A percentile compares a stretch with the other conserved stretches of the same genome.
Conservation (phyloP, 169 alveolate genomes). For the Perkinsus chesapeaki region DNA sequence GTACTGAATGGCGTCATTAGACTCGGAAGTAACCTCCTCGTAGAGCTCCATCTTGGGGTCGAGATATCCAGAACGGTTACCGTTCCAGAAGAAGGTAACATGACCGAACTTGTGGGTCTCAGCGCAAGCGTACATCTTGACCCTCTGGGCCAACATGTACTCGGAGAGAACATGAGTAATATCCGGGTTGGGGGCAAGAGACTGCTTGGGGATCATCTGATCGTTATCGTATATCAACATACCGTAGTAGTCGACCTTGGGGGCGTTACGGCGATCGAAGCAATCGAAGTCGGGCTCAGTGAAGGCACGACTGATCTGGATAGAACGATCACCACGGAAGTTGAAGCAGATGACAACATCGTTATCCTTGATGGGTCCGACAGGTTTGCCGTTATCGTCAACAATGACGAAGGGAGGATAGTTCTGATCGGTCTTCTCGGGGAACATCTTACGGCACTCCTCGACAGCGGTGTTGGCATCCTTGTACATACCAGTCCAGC, state of each 20-base stretch:
- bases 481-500: background rate
- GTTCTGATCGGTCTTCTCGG: constrained; percentile 6
- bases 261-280: background rate
- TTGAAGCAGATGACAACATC: constrained; percentile 3
- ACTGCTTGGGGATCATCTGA: background rate
- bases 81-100: constrained; percentile 7
- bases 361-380: background rate
- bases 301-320: constrained; percentile 11
- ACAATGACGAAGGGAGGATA: background rate
- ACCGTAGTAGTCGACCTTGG: constrained; percentile 7
- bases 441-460: background rate
- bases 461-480: background rate
- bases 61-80: background rate
- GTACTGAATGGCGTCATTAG: background rate
- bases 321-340: constrained; percentile 1
- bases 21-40: background rate
- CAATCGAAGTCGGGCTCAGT: background rate
- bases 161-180: background rate
- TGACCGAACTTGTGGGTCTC: constrained; percentile 11
- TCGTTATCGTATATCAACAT: background rate
- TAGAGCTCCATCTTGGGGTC: constrained; percentile 4
- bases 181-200: background rate
- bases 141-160: background rate
- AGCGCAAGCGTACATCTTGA: background rate
- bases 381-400: background rate